Base-by-base conservation (phyloP, 2,329 filamentous ascomycete species). In the Periconia digitata region DNA sequence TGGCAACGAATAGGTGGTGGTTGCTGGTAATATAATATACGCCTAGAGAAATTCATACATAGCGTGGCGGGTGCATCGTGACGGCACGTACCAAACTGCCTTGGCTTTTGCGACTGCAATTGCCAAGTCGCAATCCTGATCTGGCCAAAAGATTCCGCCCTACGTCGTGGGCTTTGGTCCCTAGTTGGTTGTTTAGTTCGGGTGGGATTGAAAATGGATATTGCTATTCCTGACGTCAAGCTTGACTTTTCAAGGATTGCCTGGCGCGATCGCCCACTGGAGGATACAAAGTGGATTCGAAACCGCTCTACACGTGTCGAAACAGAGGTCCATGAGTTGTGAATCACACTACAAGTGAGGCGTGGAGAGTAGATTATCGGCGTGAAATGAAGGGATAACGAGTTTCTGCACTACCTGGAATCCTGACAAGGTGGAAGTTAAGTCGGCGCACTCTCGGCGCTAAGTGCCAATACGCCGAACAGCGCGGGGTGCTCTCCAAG, bases 221-320 rank as follows among this genome's bases (percentile, higher is more conserved):
- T 32, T 32, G 10, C n/a, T 10, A 17, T 23, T 40, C 17, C 43
- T 43, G 43, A 45, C 47, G 36, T 50, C 43, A 43, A 24, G 23
- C 38, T 43, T 7, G 27, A 17, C 8, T 40, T 35, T 40, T 18
- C 37, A 42, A 37, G 43, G 32, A 4, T 16, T 43, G 34, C 39
- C 29, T 34, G 32, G 32, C 3, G 17, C 10, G 23, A 24, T 39
- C 23, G 18, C 40, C 43, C 29, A 20, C n/a, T n/a, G n/a, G n/a
- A n/a, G 47, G 47, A 40, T 50, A 15, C 40, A 20, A 34, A 15
- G 27, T 32, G 24, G n/a, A 34, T 20, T 39, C 24, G 38, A 23
- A 40, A 29, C 42, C 35, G 16, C 42, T 24, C n/a, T 13, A 10
- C 27, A 32, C 20, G 35, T 38, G 16, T 38, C 4, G 10, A 8